Evolutionary conservation across 441 rosid genomes (phyloP), one percentile per base, ranked within the genome.

Genomic region (Euphorbia celastroides): DNA sequence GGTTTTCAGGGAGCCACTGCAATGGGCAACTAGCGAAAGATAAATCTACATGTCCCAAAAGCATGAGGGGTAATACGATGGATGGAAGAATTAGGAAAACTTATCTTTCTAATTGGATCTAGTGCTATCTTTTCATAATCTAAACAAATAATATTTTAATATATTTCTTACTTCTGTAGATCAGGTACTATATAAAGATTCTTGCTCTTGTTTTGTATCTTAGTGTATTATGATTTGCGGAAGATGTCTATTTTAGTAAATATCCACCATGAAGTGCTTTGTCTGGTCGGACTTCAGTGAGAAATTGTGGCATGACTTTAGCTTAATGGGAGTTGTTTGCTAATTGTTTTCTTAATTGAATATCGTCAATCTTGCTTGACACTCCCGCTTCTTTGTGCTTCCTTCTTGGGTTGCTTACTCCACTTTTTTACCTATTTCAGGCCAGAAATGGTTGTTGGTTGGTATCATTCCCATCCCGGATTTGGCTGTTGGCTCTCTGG

Each of bases 401-500:
- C 17, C 1, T 27, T 46, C 2, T 52, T 17, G n/a, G 32, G 7
- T 31, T 3, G 46, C 42, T 61, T 31, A 63, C 30, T 62, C 56
- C 27, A 3, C 69, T 57, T 28, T 59, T 10, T 17, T 68, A 74
- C 70, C 27, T 74, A 23, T 73, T 76, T 74, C 87, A 91, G 99
- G 80, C 99, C 96, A 54, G 97, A 94, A 75, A 94, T 94, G 99
- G 99, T 94, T 68, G 99, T 94, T 19, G 99, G 97, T 6, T 94
- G 99, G 99, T 94, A 91, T 82, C 99, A 94, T 74, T 91, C 99
- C 0, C 99, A 94, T 82, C 99, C 97, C 69, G 99, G 99, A 70
- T 94, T 94, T 75, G 99, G 99, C 51, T 94, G 97, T 78, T 94
- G 99, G 99, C 97, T 94, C 42, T 94, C 99, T 70, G 99, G 99